Base-by-base conservation (phyloP, 1,284 basidiomycete species). In the Austroboletus rostrupii region DNA sequence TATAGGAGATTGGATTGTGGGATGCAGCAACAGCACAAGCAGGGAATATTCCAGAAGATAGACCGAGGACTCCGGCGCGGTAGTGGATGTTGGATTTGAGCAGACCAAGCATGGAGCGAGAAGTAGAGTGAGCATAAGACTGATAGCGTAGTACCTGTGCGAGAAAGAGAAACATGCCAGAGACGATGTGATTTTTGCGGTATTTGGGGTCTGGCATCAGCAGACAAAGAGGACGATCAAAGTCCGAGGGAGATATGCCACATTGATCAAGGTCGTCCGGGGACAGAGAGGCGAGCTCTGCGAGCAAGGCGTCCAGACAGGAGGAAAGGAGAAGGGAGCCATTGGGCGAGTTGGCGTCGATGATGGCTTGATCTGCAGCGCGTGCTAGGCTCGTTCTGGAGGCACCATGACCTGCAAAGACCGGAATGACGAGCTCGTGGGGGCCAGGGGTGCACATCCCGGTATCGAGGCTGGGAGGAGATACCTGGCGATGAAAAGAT, bases 1-100 rank as follows among this genome's bases (percentile, higher is more conserved):
- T 70, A 53, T 75, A 80, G 3, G 70, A 61, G 23, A 73, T 61
- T 20, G 70, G 61, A 36, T 68, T 68, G 11, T 57, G 49, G 0
- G 81, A 80, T 5, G 77, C 68, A 20, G 72, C 76, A 5, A 78
- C 75, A 11, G 81, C 74, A 46, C 76, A 77, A 3, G 83, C 80
- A 10, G 79, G 69, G 43, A 85, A 65, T 47, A 83, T 73, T 17
- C 83, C 84, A 20, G 80, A 82, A 7, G 81, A 85, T 61, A 84
- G 81, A 3, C 79, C 81, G 2, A 83, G 62, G 38, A 82, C 58
- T n/a, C 77, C 78, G 19, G 70, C 47, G 1, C 53, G 53, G 38
- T 72, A 54, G 13, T 65, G 52, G 33, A 51, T 40, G 47, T 74
- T 75, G 19, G 52, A 42, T 55, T 64, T 57, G 38, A 78, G 58